Evolutionary conservation across 176 grass and related monocot species (phyloP).

Genomic region (Canna indica): DNA sequence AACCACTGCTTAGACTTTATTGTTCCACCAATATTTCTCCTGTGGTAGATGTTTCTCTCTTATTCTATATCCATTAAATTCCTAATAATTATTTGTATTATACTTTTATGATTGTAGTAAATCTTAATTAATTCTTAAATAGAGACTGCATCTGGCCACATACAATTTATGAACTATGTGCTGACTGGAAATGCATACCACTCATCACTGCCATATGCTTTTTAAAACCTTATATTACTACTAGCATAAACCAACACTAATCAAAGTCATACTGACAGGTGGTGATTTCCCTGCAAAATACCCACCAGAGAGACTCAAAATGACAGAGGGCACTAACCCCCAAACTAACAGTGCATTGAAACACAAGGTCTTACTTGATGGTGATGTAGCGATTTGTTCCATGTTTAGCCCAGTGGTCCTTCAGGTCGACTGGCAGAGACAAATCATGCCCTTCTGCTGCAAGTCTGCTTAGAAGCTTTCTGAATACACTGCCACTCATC

Average conservation of each 20-base stretch:
- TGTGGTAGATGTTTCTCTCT: no score
- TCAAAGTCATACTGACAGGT: not conserved
- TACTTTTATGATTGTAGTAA: no score
- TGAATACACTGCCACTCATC: slow-evolving; percentile 35
- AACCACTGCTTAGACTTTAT: no score
- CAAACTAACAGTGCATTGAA: slow-evolving; percentile 45
- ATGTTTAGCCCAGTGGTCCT: slow-evolving; percentile 35
- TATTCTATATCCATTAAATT: no score
- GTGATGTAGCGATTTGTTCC: slow-evolving; percentile 35
- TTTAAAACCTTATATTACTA: not conserved
- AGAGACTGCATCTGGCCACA: no score
- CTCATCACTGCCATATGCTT: not conserved
- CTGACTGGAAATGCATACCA: no score
- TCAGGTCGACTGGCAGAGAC: slow-evolving; percentile 24
- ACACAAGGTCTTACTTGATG: slow-evolving; percentile 32
- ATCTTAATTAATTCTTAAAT: no score
- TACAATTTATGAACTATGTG: no score
- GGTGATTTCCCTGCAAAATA: not conserved
- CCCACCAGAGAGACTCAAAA: not conserved
- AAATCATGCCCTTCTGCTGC: slow-evolving; percentile 30
- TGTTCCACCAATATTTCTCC: no score
- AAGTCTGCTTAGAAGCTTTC: slow-evolving; percentile 19
- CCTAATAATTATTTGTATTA: no score
- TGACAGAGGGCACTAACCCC: not conserved
- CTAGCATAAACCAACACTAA: not conserved